Percentiles rank a stretch among this genome's conserved stretches.
These are phyloP conservation scores for Hymenoscyphus salicellus DNA, from an alignment of 2,329 filamentous ascomycete species.

Conservation along the genomic window DNA sequence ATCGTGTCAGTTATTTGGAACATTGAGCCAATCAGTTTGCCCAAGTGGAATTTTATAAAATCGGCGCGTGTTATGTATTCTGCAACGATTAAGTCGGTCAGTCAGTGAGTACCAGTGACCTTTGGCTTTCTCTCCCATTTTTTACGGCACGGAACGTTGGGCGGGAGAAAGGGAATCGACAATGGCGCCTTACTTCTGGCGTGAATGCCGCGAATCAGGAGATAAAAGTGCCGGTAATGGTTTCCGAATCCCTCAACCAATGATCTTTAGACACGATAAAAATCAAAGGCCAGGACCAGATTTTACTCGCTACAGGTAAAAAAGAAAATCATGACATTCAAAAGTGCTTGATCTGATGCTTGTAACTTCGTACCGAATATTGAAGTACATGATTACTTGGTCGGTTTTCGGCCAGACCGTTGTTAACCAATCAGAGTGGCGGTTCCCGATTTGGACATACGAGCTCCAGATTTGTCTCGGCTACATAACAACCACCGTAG, in stretches of 20 bases:
- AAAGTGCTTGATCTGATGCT: slow-evolving; percentile 9
- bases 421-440: slow-evolving; percentile 15
- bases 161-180: not conserved
- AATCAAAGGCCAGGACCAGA: not conserved
- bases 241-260: slow-evolving; percentile 14
- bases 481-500: slow-evolving; percentile 14
- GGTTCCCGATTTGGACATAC: slow-evolving; percentile 25
- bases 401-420: not conserved
- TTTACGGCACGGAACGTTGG: not conserved
- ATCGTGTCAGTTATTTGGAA: not conserved
- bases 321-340: not conserved
- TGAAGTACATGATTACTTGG: slow-evolving; percentile 8
- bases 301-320: not conserved
- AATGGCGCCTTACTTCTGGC: slow-evolving; percentile 4
- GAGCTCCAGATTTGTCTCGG: slow-evolving; percentile 17
- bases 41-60: too few species aligned
- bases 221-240: slow-evolving; percentile 8
- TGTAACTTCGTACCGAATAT: slow-evolving; percentile 12
- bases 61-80: too few species aligned
- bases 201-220: slow-evolving; percentile 11
- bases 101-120: not conserved
- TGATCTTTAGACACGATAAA: slow-evolving; percentile 18
- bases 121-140: not conserved
- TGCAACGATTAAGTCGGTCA: not conserved
- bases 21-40: not conserved